Conservation (phyloP, 2,329 filamentous ascomycete genomes). For the Claviceps spartinae region DNA sequence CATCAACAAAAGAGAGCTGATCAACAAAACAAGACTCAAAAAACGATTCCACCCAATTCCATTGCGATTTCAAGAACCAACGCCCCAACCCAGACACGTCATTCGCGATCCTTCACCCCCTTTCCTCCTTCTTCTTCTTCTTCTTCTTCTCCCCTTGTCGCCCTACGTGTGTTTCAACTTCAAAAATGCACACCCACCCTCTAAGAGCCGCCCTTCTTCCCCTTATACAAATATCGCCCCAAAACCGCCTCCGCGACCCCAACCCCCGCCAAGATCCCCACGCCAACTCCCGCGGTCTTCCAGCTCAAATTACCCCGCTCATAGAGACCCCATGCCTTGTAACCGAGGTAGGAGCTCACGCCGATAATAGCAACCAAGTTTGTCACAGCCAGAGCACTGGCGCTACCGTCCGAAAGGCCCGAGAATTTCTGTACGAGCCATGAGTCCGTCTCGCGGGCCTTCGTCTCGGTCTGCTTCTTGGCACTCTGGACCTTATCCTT, state of each 20-base stretch:
- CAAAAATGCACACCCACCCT: neutral
- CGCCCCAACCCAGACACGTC: too few species aligned
- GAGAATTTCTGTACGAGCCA: slow-evolving; percentile 36
- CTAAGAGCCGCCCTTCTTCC: slow-evolving; percentile 17
- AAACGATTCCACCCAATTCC: too few species aligned
- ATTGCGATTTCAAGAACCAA: too few species aligned
- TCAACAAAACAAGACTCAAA: too few species aligned
- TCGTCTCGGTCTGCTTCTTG: slow-evolving; percentile 27
- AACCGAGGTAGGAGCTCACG: slow-evolving; percentile 38
- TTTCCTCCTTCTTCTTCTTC: too few species aligned
- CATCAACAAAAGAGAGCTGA: too few species aligned
- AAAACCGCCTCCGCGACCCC: slow-evolving; percentile 36
- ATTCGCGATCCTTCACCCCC: too few species aligned
- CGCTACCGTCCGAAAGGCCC: slow-evolving; percentile 30
- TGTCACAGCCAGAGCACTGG: slow-evolving; percentile 28
- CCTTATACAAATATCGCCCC: slow-evolving; percentile 30
- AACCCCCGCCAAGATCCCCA: slow-evolving; percentile 35
- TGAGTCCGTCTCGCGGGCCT: slow-evolving; percentile 29
- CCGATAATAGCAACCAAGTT: slow-evolving; percentile 41
- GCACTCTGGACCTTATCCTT: slow-evolving; percentile 22
- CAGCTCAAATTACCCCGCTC: slow-evolving; percentile 36
- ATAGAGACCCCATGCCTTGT: slow-evolving; percentile 42
- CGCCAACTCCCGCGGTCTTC: slow-evolving; percentile 35
- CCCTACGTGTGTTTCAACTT: too few species aligned
- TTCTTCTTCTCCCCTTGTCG: too few species aligned